Conservation (phyloP, 148 eudicot species). For the Chenopodium berlandieri region DNA sequence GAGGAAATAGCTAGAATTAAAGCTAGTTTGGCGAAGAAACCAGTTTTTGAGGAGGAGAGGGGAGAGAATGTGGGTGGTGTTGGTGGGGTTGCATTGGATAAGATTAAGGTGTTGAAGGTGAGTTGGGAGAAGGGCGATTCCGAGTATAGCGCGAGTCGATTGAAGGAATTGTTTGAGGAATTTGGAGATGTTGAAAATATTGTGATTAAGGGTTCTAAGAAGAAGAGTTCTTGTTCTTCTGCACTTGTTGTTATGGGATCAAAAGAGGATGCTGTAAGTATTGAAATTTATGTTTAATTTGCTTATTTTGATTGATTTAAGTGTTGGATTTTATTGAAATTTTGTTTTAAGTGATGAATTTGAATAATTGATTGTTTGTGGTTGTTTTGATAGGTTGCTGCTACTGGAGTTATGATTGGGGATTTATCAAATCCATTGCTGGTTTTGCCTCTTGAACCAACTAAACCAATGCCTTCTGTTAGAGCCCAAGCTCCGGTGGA, state of each 20-base stretch:
- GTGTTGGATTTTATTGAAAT: not conserved
- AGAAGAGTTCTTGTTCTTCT: slow-evolving; percentile 36
- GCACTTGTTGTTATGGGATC: slow-evolving; percentile 64
- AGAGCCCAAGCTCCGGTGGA: slow-evolving; percentile 39
- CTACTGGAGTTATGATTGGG: slow-evolving; percentile 55
- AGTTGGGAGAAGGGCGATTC: slow-evolving; percentile 58
- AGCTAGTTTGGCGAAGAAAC: slow-evolving; percentile 40
- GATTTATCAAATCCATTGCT: slow-evolving; percentile 71
- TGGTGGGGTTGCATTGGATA: slow-evolving; percentile 34
- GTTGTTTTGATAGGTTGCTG: slow-evolving; percentile 47
- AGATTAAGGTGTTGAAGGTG: slow-evolving; percentile 58
- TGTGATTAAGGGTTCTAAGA: slow-evolving; percentile 52
- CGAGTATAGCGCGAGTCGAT: slow-evolving; percentile 46
- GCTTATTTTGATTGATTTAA: not conserved
- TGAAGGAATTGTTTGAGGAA: slow-evolving; percentile 44
- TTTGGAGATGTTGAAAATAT: slow-evolving; percentile 73
- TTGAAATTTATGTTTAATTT: not conserved
- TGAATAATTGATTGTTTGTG: not conserved
- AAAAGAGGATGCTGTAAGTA: slow-evolving; percentile 57
- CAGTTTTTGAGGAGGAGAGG: slow-evolving; percentile 1
- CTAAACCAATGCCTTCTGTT: slow-evolving; percentile 33
- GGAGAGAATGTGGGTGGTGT: not conserved
- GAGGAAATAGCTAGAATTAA: slow-evolving; percentile 62
- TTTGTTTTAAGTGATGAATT: not conserved
- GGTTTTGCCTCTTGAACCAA: slow-evolving; percentile 64